A percentile compares a stretch with the other conserved stretches of the same genome.
phyloP scores from a whole-genome alignment of 345 rosid species.

The Zanthoxylum bungeanum region DNA sequence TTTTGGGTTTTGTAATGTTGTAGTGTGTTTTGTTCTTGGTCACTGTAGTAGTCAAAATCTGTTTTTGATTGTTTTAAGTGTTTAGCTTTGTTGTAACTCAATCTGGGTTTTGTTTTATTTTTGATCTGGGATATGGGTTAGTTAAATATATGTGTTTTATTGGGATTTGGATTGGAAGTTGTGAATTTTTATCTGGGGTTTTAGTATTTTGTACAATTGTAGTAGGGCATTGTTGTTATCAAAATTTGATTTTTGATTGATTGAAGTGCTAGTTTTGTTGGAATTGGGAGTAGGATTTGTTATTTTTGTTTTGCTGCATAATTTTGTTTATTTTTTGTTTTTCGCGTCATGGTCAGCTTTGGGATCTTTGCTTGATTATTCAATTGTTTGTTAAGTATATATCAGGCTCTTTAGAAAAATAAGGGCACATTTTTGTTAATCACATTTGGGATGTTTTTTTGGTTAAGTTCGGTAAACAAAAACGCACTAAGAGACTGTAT shows the following conservation, averaged over 20 bases:
- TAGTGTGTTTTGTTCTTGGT: not conserved
- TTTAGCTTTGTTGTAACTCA: not conserved
- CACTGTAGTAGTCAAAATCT: too few species aligned
- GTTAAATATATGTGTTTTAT: not conserved
- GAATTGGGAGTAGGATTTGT: not conserved
- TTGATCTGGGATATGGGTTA: not conserved
- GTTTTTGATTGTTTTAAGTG: not conserved
- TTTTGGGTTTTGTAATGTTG: not conserved
- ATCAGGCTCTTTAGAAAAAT: not conserved
- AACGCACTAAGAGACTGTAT: too few species aligned
- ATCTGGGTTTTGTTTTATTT: not conserved
- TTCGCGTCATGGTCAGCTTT: not conserved
- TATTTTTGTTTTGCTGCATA: not conserved
- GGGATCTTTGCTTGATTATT: not conserved
- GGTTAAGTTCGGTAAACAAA: too few species aligned
- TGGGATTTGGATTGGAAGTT: not conserved
- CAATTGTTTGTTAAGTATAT: not conserved
- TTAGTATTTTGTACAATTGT: not conserved
- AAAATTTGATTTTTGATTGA: not conserved
- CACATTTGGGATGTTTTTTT: not conserved
- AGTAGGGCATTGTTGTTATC: too few species aligned
- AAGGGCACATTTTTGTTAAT: not conserved
- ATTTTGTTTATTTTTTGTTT: not conserved
- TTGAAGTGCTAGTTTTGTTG: not conserved
- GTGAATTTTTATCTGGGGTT: not conserved